Evolutionary conservation across 202 grass and related monocot genomes (phyloP), one percentile per base, ranked within the genome.

Genomic region (Saccharum hybrid): DNA sequence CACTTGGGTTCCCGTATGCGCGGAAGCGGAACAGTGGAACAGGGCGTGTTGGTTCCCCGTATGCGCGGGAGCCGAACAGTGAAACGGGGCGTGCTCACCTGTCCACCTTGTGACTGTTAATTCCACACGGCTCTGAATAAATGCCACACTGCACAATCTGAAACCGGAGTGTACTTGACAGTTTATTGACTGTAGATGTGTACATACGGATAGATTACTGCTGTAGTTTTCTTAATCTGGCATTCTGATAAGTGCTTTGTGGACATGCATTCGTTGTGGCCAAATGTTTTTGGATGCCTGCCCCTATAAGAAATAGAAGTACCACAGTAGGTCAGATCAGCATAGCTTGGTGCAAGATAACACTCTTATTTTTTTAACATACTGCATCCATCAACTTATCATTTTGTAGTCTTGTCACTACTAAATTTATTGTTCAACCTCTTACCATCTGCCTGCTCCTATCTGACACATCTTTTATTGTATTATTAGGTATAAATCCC

Each of bases 401-500:
- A 37, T 61, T 42, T 68, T 39, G 1, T 16, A 5, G 2, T 75
- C 2, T 31, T 75, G 38, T 79, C 52, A 52, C 49, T 74, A 26
- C 22, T 61, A 52, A 71, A 48, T 62, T 51, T 71, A 23, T 30
- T 62, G 34, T 67, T 36, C 65, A 63, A 14, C 63, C 59, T 42
- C n/a, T 12, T 73, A 48, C 63, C 21, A 18, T 61, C n/a, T 59
- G 59, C 21, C 39, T 37, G 14, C 21, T 63, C 43, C 33, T 39
- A 13, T 21, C 68, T 90, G 42, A 78, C 68, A 86, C 62, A 45
- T 16, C 1, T 80, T 79, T 41, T 81, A 36, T 81, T 39, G 3
- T 84, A 15, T 43, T 63, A 90, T 56, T 63, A 90, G 80, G 81
- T 77, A 5, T 33, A 48, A n/a, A 30, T 63, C 57, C 3, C 54